Conservation (phyloP, 805 yeast species). For the Metschnikowia bowlesiae region DNA sequence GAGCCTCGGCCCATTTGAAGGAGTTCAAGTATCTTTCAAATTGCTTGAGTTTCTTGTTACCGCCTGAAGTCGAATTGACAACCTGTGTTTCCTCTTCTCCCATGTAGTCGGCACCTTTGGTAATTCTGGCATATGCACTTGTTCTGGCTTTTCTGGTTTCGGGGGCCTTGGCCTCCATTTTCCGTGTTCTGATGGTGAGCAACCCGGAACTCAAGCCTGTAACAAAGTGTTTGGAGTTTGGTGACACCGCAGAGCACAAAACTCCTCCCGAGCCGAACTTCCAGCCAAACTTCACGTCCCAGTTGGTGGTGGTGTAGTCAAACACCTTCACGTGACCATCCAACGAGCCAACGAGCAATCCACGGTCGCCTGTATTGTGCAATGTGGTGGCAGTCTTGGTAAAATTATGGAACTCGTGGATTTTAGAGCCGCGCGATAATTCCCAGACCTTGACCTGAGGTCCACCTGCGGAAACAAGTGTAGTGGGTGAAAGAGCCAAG, state of each 20-base stretch:
- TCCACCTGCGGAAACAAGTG: conserved; percentile 76
- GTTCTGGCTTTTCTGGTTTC: conserved; percentile 49
- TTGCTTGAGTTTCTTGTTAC: conserved; percentile 60
- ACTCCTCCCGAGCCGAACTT: conserved; percentile 89
- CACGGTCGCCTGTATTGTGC: conserved; percentile 66
- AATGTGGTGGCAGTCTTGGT: conserved; percentile 90
- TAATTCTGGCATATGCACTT: conserved; percentile 70
- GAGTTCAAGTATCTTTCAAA: conserved; percentile 82
- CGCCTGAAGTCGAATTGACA: conserved; percentile 51
- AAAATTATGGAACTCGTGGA: conserved; percentile 76
- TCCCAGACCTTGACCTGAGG: conserved; percentile 89
- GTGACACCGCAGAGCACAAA: conserved; percentile 83
- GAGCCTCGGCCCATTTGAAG: conserved; percentile 90
- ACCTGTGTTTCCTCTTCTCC: conserved; percentile 83
- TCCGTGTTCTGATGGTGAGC: conserved; percentile 82
- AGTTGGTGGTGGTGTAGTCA: conserved; percentile 64
- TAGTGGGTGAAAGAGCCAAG: conserved; percentile 67
- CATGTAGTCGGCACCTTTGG: conserved; percentile 84
- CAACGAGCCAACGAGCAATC: conserved; percentile 88
- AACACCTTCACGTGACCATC: conserved; percentile 98
- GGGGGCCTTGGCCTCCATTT: conserved; percentile 54
- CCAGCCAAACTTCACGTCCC: conserved; percentile 96
- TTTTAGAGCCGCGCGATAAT: conserved; percentile 66
- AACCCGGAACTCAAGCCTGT: conserved; percentile 90
- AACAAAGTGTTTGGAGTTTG: conserved; percentile 77